Conservation (phyloP, 1,284 basidiomycete species). For the Paramarasmius palmivorus region DNA sequence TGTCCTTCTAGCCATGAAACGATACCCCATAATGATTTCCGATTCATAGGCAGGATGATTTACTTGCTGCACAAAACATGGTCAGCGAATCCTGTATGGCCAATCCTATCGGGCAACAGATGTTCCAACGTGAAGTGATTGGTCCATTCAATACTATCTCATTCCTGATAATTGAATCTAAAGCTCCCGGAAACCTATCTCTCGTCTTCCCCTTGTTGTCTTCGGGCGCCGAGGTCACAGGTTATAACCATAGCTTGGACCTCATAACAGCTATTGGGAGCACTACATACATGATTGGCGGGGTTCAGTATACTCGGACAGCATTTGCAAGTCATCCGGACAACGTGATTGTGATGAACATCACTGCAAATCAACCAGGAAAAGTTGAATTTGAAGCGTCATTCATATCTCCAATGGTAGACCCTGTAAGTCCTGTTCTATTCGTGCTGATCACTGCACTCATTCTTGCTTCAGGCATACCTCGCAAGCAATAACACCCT, state of each 20-base stretch:
- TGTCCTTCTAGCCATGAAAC: background rate
- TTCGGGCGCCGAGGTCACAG: background rate
- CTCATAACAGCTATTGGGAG: conserved; percentile 15
- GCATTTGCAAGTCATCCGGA: conserved; percentile 17
- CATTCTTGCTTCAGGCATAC: background rate
- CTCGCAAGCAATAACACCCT: conserved; percentile 4
- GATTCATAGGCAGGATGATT: conserved; percentile 13
- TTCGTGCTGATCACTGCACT: background rate
- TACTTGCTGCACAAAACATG: conserved; percentile 11
- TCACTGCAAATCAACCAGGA: conserved; percentile 10
- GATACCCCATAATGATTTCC: background rate
- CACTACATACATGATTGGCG: conserved; percentile 12
- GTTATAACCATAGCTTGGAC: conserved; percentile 15
- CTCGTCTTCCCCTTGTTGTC: conserved; percentile 4
- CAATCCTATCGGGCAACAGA: conserved; percentile 14
- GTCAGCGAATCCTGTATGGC: conserved; percentile 15
- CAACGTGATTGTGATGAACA: conserved; percentile 15
- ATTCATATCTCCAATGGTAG: conserved; percentile 15
- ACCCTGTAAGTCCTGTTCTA: conserved; percentile 6
- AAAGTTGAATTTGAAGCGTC: conserved; percentile 10
- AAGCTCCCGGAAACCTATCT: conserved; percentile 17
- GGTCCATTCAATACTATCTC: background rate
- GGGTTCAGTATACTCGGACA: conserved; percentile 15
- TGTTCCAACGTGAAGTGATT: conserved; percentile 11
- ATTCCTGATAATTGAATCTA: background rate